Conservation (phyloP, 176 grass and related monocot species). For the Eleusine coracana region DNA sequence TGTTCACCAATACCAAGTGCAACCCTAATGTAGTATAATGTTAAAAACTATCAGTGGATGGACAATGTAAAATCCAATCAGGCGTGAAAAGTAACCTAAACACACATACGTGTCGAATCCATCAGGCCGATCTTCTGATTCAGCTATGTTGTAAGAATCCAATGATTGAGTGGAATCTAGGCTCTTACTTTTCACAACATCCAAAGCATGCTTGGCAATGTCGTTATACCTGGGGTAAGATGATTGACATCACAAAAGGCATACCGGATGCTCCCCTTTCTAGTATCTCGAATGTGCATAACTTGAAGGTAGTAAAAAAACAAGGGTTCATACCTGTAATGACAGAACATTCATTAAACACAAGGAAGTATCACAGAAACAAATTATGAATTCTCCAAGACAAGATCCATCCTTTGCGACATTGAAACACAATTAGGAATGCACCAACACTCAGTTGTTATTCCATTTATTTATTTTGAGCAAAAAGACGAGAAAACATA, state of each 20-base stretch:
- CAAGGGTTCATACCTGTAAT: constrained; percentile 47
- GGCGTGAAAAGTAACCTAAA: constrained; percentile 24
- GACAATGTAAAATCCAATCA: constrained; percentile 29
- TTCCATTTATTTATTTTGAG: background rate
- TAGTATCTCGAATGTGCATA: constrained; percentile 28
- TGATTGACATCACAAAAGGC: constrained; percentile 37
- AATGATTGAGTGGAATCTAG: constrained; percentile 37
- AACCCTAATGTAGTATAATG: constrained; percentile 53
- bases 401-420: constrained; percentile 1
- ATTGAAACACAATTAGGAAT: constrained; percentile 5
- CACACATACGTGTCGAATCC: constrained; percentile 81
- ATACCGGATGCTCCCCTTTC: constrained; percentile 31
- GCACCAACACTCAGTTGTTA: background rate
- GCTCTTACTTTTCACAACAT: constrained; percentile 68
- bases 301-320: constrained; percentile 34
- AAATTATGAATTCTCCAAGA: background rate
- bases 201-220: constrained; percentile 94
- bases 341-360: constrained; percentile 22
- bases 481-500: constrained; percentile 14
- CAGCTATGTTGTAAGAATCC: constrained; percentile 43
- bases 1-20: constrained; percentile 88
- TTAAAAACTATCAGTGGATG: constrained; percentile 32
- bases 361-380: background rate
- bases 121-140: constrained; percentile 52
- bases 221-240: constrained; percentile 85